A percentile compares a stretch with the other conserved stretches of the same genome.
Conservation (phyloP, 768 basidiomycete genomes). For the Tubosaeta sp. region DNA sequence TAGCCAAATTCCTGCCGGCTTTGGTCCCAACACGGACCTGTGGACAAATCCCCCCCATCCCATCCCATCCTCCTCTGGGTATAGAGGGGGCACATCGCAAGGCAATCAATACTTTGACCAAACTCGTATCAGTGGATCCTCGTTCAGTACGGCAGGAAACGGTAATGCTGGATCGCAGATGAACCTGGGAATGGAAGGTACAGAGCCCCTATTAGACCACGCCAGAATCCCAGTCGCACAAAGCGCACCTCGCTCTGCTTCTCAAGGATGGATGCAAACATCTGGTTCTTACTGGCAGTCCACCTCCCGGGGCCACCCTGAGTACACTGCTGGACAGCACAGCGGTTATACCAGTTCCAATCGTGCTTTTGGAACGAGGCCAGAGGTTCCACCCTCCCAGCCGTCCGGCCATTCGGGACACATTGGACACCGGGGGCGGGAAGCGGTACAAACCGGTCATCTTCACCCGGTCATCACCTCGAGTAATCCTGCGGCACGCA, state of each 20-base stretch:
- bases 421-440: neutral
- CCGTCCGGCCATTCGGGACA: neutral
- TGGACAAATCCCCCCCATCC: neutral
- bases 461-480: neutral
- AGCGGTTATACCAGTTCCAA: neutral
- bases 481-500: neutral
- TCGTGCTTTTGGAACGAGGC: neutral
- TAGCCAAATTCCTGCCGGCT: neutral
- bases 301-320: conserved; percentile 2
- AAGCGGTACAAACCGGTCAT: neutral
- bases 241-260: neutral
- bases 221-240: neutral
- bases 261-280: neutral
- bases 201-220: conserved; percentile 1
- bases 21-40: neutral
- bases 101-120: neutral
- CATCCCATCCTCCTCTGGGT: neutral
- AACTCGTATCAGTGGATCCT: neutral
- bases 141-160: neutral
- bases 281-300: conserved; percentile 1
- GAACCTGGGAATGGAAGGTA: neutral
- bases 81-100: neutral
- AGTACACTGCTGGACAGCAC: neutral
- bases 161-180: neutral
- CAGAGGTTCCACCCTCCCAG: neutral